Evolutionary conservation across 2,329 filamentous ascomycete species (phyloP).

Genomic region (Talaromyces sp.): DNA sequence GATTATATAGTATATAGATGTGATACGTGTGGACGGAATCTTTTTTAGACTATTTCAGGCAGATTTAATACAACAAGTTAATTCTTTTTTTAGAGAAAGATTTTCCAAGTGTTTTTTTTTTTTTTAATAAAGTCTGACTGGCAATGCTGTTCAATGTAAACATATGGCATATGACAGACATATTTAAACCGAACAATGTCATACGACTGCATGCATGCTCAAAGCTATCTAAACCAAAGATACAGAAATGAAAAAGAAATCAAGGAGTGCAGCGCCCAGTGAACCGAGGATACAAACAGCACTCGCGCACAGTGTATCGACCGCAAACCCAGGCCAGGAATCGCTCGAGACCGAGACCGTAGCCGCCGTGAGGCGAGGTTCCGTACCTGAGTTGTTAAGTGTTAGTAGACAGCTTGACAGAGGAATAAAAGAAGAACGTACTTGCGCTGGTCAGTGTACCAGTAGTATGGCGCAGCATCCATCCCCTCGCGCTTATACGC

Average conservation of each 20-base stretch:
- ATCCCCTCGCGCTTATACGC: conserved; percentile 87
- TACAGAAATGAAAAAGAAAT: conserved; percentile 2
- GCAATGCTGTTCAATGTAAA: background rate
- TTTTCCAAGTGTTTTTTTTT: too few species aligned
- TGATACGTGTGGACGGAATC: background rate
- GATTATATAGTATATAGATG: background rate
- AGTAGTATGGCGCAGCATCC: conserved; percentile 82
- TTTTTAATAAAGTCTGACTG: background rate
- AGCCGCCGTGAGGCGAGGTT: conserved; percentile 85
- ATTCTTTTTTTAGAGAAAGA: background rate
- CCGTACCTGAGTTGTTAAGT: conserved; percentile 62
- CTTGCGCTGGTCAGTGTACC: conserved; percentile 98
- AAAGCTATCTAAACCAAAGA: background rate
- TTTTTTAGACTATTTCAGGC: background rate
- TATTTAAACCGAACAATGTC: background rate
- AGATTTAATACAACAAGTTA: background rate
- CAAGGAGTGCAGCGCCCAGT: conserved; percentile 47
- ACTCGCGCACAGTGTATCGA: conserved; percentile 60
- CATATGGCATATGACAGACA: background rate
- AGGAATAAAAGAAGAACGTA: conserved; percentile 45
- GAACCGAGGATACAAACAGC: conserved; percentile 48
- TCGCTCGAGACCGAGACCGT: conserved; percentile 86
- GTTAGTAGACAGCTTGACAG: background rate
- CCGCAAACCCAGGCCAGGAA: conserved; percentile 65
- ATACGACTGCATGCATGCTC: background rate